phyloP scores from a whole-genome alignment of 192 early-diverging fungal species.

The Allomyces javanicus region DNA sequence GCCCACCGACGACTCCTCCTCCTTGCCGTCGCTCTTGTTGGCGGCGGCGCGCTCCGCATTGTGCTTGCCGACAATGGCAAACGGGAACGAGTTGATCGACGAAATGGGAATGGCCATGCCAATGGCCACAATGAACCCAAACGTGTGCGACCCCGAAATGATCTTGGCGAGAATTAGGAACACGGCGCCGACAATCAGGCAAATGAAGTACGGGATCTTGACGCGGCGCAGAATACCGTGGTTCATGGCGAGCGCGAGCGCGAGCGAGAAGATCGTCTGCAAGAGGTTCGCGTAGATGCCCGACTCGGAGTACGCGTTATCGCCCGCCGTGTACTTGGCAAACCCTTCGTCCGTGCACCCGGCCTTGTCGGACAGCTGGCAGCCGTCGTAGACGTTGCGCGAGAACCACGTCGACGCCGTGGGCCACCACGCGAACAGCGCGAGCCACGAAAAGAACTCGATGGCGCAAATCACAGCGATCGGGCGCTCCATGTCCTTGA shows the following conservation, averaged over 20 bases:
- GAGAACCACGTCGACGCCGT: slow-evolving; percentile 4
- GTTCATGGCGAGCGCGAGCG: background rate
- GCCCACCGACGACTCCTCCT: background rate
- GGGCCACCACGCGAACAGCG: slow-evolving; percentile 10
- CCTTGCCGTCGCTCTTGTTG: background rate
- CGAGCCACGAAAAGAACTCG: slow-evolving; percentile 11
- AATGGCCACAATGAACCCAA: slow-evolving; percentile 3
- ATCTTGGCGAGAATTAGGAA: slow-evolving; percentile 6
- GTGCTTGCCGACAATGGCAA: slow-evolving; percentile 10
- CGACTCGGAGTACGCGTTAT: background rate
- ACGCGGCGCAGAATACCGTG: slow-evolving; percentile 7
- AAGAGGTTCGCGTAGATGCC: slow-evolving; percentile 7
- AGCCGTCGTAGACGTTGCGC: slow-evolving; percentile 6
- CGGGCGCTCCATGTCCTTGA: slow-evolving; percentile 4
- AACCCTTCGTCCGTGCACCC: slow-evolving; percentile 3
- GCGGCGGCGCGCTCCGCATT: slow-evolving; percentile 1
- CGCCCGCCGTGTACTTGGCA: background rate
- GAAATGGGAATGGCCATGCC: slow-evolving; percentile 5
- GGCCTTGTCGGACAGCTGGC: background rate
- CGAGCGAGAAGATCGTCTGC: slow-evolving; percentile 7
- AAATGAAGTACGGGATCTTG: slow-evolving; percentile 3
- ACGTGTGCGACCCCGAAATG: background rate
- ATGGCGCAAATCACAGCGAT: slow-evolving; percentile 4
- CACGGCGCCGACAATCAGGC: slow-evolving; percentile 6
- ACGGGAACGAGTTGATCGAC: slow-evolving; percentile 10